Percentiles rank a stretch among this genome's conserved stretches.
Evolutionary conservation across 2,329 filamentous ascomycete genomes (phyloP).

Genomic region (Drechslerella dactyloides): DNA sequence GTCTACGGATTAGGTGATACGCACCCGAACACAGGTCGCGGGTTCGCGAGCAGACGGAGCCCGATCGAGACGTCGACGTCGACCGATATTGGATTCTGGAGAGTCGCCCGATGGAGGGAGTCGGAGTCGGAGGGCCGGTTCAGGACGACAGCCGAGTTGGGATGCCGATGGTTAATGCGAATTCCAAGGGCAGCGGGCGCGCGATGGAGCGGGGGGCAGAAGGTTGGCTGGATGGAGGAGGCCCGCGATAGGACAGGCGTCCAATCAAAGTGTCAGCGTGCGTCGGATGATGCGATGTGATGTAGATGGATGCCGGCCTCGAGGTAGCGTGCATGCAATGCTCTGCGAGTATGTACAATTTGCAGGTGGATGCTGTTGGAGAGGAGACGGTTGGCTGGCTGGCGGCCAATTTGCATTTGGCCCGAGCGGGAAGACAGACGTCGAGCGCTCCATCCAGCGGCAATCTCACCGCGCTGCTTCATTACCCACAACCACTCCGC

Average conservation of each 20-base stretch:
- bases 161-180: neutral
- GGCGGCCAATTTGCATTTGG: neutral
- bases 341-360: neutral
- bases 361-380: no score
- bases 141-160: neutral
- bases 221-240: neutral
- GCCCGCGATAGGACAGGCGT: neutral
- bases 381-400: no score
- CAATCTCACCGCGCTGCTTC: neutral
- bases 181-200: neutral
- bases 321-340: no score
- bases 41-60: neutral
- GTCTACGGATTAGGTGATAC: constrained; percentile 41
- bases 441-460: neutral
- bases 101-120: neutral
- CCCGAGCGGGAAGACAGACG: constrained; percentile 2
- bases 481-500: neutral
- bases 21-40: constrained; percentile 30
- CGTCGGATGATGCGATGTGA: neutral
- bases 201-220: constrained; percentile 7
- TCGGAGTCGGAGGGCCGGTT: neutral
- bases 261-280: neutral
- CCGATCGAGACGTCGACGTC: neutral
- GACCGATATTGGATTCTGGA: no score
- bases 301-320: no score